These are phyloP conservation scores for Termitomyces heimii DNA, from an alignment of 768 basidiomycete genomes.

Conservation along the genomic window DNA sequence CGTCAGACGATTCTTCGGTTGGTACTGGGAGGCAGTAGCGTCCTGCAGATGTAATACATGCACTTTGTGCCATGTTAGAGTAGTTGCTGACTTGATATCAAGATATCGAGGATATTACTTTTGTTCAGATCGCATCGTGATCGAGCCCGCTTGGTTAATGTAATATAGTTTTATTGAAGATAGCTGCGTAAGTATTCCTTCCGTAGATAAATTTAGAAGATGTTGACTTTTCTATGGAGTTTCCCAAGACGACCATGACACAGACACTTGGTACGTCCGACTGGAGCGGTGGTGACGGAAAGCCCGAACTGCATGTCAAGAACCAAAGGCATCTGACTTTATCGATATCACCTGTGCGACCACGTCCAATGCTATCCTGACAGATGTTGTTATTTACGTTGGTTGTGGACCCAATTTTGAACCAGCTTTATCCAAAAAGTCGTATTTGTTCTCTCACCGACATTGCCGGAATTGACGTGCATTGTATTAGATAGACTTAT, in stretches of 20 bases:
- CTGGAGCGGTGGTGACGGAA: slow-evolving; percentile 2
- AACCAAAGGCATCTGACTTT: slow-evolving; percentile 36
- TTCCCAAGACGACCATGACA: background rate
- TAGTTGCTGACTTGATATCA: background rate
- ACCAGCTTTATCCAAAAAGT: background rate
- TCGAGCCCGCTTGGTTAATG: background rate
- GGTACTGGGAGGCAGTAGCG: background rate
- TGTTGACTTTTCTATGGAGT: background rate
- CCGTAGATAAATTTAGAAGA: background rate
- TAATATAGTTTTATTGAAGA: background rate
- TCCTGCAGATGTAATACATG: background rate
- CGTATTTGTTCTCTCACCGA: background rate
- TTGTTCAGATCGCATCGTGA: background rate
- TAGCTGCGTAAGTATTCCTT: background rate
- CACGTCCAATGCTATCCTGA: slow-evolving; percentile 16
- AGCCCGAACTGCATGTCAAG: slow-evolving; percentile 24
- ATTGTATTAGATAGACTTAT: too few relatives aligned
- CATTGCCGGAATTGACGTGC: background rate
- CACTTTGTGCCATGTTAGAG: background rate
- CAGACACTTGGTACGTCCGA: background rate
- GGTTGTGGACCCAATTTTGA: slow-evolving; percentile 23
- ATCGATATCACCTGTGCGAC: slow-evolving; percentile 35
- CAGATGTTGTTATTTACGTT: slow-evolving; percentile 1
- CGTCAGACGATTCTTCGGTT: background rate
- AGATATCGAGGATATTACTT: background rate